Base-by-base conservation (phyloP, 345 rosid genomes). In the Rubroshorea leprosula region DNA sequence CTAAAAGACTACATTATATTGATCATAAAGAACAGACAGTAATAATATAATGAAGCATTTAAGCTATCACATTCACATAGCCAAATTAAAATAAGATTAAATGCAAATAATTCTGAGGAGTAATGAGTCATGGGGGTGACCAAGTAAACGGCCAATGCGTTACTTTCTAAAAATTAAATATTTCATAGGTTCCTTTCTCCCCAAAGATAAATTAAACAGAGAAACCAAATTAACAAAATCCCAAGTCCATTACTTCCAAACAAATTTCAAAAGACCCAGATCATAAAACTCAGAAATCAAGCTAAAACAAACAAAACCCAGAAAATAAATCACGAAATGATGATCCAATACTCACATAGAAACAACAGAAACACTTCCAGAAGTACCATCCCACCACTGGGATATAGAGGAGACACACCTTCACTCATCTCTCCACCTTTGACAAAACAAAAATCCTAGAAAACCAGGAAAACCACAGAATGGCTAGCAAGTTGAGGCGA, bases 271-370 rank as follows among this genome's bases (percentile, higher is more conserved):
- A 52, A 7, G 14, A 66, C 75, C 77, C 68, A 78, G 20, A 29
- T 23, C 49, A 51, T 31, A 46, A 22, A 68, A 70, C 59, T 46
- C 64, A 59, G 8, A 64, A 68, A 75, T 80, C 73, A 55, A 43
- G 60, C 51, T 45, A 61, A 72, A 73, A 62, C 48, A 73, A 69
- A 23, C 13, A 55, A 53, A 69, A 74, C 60, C 66, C 69, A 74
- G 25, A 21, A 4, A 46, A 53, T 17, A 47, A 68, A 62, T 14
- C 26, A 54, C 46, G 11, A 61, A 44, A 60, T 4, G 29, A 67
- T 57, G 38, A 51, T 1, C 24, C 46, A 54, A 63, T 26, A 78
- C 83, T 70, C 55, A 76, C 79, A 67, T n/a, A 75, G 53, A 60
- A 70, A 51, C 54, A 79, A 49, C 54, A 82, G 35, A 68, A 72